These are phyloP conservation scores for Westerdykella aurantiaca DNA, from an alignment of 2,329 filamentous ascomycete genomes.

Conservation along the genomic window DNA sequence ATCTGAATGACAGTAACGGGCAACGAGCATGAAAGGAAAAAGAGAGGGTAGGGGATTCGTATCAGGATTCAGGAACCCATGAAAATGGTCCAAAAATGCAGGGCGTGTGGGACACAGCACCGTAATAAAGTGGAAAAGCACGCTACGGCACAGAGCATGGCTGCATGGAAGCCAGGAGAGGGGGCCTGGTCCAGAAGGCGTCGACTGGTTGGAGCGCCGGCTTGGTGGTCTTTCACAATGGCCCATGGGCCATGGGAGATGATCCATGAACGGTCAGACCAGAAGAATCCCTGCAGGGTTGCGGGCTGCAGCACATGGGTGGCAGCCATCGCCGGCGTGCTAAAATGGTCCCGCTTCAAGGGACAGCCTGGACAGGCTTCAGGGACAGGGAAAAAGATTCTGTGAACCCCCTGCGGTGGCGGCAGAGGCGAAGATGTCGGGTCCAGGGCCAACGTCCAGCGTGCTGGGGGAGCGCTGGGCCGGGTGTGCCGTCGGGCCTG, in stretches of 20 bases:
- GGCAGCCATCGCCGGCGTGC: conserved; percentile 14
- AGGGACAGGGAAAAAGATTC: background rate
- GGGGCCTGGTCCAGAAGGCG: conserved; percentile 18
- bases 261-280: conserved; percentile 24
- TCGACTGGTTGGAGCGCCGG: conserved; percentile 27
- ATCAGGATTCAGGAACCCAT: conserved; percentile 13
- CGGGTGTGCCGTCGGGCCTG: conserved; percentile 10
- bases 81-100: conserved; percentile 14
- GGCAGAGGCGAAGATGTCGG: conserved; percentile 11
- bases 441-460: conserved; percentile 21
- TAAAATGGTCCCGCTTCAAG: conserved; percentile 12
- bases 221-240: conserved; percentile 18
- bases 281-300: conserved; percentile 20
- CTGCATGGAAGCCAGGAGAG: conserved; percentile 18
- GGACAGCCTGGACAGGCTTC: conserved; percentile 4
- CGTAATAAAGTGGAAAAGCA: conserved; percentile 21
- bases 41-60: conserved; percentile 19
- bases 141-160: conserved; percentile 20
- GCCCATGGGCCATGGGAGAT: conserved; percentile 17
- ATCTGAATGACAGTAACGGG: conserved; percentile 4
- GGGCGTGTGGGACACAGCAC: conserved; percentile 20
- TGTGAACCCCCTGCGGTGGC: conserved; percentile 10
- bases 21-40: conserved; percentile 5
- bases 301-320: conserved; percentile 12
- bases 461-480: conserved; percentile 12